Percentiles rank a stretch among this genome's conserved stretches.
Conservation (phyloP, 108 stramenopile genomes). For the Discostella pseudostelligera region DNA sequence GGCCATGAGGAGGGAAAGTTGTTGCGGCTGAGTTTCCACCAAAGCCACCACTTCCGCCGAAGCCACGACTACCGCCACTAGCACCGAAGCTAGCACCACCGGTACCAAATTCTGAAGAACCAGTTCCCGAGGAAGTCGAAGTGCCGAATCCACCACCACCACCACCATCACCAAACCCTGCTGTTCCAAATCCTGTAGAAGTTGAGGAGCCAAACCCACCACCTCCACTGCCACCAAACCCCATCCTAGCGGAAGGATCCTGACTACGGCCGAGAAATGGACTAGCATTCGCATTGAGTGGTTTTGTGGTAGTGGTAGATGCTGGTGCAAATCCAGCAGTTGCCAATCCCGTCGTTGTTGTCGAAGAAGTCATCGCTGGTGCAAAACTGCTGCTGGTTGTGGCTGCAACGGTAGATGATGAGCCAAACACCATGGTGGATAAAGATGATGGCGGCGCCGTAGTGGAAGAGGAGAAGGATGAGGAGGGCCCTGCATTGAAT, state of each 20-base stretch:
- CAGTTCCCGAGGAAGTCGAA: not conserved
- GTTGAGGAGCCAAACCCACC: too few species aligned
- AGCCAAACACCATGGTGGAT: conserved; percentile 17
- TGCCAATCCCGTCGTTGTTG: not conserved
- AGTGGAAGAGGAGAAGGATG: not conserved
- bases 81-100: not conserved
- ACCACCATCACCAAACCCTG: not conserved
- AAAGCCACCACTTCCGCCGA: conserved; percentile 3
- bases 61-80: conserved; percentile 2
- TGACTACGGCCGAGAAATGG: too few species aligned
- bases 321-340: not conserved
- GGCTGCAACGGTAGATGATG: conserved; percentile 23
- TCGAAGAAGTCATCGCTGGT: too few species aligned
- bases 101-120: too few species aligned
- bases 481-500: not conserved
- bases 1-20: not conserved
- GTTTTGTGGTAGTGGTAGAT: not conserved
- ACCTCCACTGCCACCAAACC: too few species aligned
- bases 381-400: too few species aligned
- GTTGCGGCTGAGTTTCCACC: not conserved
- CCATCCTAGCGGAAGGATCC: too few species aligned
- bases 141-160: conserved; percentile 11
- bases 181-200: not conserved
- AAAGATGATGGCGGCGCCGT: not conserved
- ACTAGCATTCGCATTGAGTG: too few species aligned